Evolutionary conservation across 2,329 filamentous ascomycete species (phyloP).

Genomic region (Cercospora brassicicola): DNA sequence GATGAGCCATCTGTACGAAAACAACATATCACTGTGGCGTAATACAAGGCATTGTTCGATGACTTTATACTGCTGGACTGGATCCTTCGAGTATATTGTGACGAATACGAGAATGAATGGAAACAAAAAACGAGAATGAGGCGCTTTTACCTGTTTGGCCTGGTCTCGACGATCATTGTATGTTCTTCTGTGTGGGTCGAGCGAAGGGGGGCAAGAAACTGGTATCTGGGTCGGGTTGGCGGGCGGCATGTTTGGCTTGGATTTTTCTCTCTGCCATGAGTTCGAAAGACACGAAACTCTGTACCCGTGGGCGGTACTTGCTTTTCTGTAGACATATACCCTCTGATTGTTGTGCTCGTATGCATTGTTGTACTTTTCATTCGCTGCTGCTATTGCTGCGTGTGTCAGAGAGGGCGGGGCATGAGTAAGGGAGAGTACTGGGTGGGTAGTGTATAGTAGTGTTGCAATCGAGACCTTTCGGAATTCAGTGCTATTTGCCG

Average conservation of each 20-base stretch:
- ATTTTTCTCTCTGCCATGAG: neutral
- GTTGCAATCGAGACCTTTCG: neutral
- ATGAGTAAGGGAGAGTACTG: neutral
- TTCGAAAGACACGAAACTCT: conserved; percentile 2
- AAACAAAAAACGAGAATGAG: neutral
- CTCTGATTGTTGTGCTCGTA: conserved; percentile 4
- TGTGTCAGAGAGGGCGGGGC: neutral
- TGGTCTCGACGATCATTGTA: conserved; percentile 5
- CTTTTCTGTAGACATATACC: conserved; percentile 11
- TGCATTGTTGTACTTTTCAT: conserved; percentile 1
- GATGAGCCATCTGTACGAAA: neutral
- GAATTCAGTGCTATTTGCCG: neutral
- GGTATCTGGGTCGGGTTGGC: neutral
- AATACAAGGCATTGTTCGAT: neutral
- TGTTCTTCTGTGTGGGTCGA: neutral
- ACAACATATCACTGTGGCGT: neutral
- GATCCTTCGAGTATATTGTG: neutral
- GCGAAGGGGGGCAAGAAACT: neutral
- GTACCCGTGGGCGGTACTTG: neutral
- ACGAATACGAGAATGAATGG: neutral
- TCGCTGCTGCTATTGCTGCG: neutral
- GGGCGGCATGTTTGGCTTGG: neutral
- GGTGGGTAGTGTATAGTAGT: neutral
- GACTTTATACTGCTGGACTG: neutral
- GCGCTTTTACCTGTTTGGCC: neutral